These are phyloP conservation scores for Mentha longifolia DNA, from an alignment of 257 asterid genomes.

Conservation along the genomic window DNA sequence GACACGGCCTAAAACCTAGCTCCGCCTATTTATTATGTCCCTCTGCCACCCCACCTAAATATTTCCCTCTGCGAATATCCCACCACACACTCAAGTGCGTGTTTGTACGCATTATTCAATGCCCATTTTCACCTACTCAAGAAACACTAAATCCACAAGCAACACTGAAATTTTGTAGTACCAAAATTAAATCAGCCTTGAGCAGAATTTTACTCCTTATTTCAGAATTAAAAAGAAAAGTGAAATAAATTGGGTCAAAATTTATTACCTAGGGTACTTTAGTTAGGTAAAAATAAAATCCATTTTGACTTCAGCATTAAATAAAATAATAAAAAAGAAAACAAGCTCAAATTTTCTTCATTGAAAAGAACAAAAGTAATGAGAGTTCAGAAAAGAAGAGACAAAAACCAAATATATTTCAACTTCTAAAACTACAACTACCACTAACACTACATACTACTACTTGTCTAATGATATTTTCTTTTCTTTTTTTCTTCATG, in stretches of 20 bases:
- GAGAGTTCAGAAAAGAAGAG: constrained; percentile 22
- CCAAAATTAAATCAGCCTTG: no score
- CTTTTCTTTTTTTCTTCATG: background rate
- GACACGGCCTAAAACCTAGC: constrained; percentile 34
- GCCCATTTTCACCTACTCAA: background rate
- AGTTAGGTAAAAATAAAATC: constrained; percentile 32
- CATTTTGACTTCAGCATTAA: constrained; percentile 32
- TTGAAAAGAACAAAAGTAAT: constrained; percentile 43
- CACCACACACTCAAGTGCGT: constrained; percentile 13
- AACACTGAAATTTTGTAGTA: background rate
- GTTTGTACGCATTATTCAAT: constrained; percentile 22
- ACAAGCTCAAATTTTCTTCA: constrained; percentile 36
- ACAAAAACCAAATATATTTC: constrained; percentile 23
- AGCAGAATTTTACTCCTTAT: no score
- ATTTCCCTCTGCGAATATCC: background rate
- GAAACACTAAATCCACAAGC: constrained; percentile 17
- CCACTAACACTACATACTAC: constrained; percentile 38
- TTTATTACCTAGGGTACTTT: constrained; percentile 16
- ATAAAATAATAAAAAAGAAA: background rate
- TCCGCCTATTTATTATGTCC: constrained; percentile 16
- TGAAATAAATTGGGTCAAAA: background rate
- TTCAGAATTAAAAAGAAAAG: no score
- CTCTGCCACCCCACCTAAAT: constrained; percentile 1
- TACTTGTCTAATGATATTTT: constrained; percentile 17
- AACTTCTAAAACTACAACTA: constrained; percentile 34